Conservation (phyloP, 768 basidiomycete genomes). For the Antrodiella citrinella region DNA sequence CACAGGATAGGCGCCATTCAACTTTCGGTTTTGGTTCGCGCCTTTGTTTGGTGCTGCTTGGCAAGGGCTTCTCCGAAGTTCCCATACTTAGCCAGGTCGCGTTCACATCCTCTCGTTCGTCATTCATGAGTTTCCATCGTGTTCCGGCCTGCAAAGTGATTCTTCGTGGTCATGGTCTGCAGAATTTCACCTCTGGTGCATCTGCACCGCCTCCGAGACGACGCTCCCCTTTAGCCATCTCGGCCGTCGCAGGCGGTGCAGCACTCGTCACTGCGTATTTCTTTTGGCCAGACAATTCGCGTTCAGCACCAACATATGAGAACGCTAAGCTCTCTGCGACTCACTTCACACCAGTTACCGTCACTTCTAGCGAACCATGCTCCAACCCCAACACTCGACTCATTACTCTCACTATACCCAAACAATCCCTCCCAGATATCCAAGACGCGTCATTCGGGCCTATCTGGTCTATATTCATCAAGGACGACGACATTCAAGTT, state of each 20-base stretch:
- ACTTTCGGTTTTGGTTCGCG: neutral
- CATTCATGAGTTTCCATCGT: too few species aligned
- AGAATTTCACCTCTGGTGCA: too few species aligned
- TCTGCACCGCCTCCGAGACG: too few species aligned
- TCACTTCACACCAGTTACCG: constrained; percentile 47
- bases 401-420: constrained; percentile 51
- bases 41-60: neutral
- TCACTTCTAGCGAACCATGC: constrained; percentile 43
- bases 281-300: constrained; percentile 41
- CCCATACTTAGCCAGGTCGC: neutral
- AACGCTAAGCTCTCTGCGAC: constrained; percentile 22
- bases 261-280: constrained; percentile 41
- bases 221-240: too few species aligned
- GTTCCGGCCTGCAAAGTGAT: too few species aligned
- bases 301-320: constrained; percentile 32
- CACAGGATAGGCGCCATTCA: neutral
- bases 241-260: constrained; percentile 29
- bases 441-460: constrained; percentile 20
- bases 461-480: constrained; percentile 75
- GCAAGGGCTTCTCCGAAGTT: too few species aligned
- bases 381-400: constrained; percentile 53
- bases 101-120: too few species aligned
- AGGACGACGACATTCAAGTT: constrained; percentile 84
- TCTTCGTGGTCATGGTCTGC: too few species aligned
- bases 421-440: constrained; percentile 18